Conservation (phyloP, 2,329 filamentous ascomycete genomes). For the Xylaria sp. region DNA sequence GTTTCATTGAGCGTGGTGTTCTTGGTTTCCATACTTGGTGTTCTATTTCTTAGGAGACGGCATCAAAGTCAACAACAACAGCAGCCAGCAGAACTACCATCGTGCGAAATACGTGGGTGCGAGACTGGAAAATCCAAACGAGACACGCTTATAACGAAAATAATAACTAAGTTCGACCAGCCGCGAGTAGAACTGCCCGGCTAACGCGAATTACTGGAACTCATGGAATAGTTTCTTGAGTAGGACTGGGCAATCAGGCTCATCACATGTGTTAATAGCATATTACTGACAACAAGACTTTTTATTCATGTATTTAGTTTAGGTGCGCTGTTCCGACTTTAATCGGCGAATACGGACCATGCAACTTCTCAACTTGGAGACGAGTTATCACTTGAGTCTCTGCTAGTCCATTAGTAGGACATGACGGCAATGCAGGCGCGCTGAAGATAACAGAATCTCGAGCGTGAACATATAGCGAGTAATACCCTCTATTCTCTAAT, state of each 20-base stretch:
- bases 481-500: neutral
- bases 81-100: neutral
- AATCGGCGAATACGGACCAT: neutral
- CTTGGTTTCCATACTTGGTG: neutral
- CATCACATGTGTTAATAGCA: neutral
- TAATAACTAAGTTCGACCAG: neutral
- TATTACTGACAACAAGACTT: neutral
- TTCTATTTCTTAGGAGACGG: neutral
- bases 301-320: neutral
- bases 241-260: neutral
- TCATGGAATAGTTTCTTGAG: neutral
- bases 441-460: neutral
- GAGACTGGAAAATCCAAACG: neutral
- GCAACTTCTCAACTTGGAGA: neutral
- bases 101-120: neutral
- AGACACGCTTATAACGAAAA: neutral
- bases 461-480: neutral
- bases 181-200: neutral
- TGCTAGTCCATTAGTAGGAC: neutral
- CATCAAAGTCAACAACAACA: neutral
- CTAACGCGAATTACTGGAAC: neutral
- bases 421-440: neutral
- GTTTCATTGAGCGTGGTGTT: constrained; percentile 3
- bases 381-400: neutral
- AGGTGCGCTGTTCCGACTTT: neutral